These are phyloP conservation scores for Earliella scabrosa DNA, from an alignment of 1,284 basidiomycete genomes.

Conservation along the genomic window DNA sequence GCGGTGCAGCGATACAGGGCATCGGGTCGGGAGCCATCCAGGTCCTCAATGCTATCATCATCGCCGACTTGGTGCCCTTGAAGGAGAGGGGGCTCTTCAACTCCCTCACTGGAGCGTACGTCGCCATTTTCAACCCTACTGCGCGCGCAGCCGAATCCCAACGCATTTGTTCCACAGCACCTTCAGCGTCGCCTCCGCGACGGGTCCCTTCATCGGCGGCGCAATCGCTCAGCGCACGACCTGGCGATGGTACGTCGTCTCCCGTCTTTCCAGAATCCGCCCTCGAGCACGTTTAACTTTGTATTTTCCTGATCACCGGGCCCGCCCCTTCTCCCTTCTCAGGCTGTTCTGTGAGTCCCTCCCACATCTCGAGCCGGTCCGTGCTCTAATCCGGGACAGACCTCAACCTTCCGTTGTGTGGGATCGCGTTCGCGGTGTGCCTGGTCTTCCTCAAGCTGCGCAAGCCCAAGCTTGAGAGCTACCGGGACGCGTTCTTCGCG, in stretches of 20 bases:
- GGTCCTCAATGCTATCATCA: conserved; percentile 42
- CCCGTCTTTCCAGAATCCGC: too few species aligned
- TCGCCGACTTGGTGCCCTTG: conserved; percentile 47
- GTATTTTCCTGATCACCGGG: too few species aligned
- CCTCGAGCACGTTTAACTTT: too few species aligned
- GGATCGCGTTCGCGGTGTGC: conserved; percentile 39
- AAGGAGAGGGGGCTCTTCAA: conserved; percentile 43
- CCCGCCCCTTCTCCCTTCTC: neutral
- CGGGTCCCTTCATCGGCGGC: conserved; percentile 40
- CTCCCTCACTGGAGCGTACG: conserved; percentile 25
- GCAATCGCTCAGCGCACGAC: conserved; percentile 34
- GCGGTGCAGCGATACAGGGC: conserved; percentile 43
- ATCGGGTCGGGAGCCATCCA: conserved; percentile 48
- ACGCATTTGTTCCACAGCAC: too few species aligned
- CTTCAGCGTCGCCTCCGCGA: conserved; percentile 35
- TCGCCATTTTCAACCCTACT: neutral
- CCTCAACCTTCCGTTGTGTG: conserved; percentile 45
- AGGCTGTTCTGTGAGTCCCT: conserved; percentile 8
- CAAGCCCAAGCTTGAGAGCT: conserved; percentile 33
- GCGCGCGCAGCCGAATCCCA: too few species aligned
- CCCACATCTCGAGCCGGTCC: neutral
- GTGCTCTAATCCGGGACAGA: conserved; percentile 18
- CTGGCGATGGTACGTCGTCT: conserved; percentile 37
- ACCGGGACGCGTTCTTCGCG: conserved; percentile 30
- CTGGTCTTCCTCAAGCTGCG: conserved; percentile 41